Percentiles rank a stretch among this genome's conserved stretches.
These are phyloP conservation scores for Drechslerella dactyloides DNA, from an alignment of 2,329 filamentous ascomycete species.

Conservation along the genomic window DNA sequence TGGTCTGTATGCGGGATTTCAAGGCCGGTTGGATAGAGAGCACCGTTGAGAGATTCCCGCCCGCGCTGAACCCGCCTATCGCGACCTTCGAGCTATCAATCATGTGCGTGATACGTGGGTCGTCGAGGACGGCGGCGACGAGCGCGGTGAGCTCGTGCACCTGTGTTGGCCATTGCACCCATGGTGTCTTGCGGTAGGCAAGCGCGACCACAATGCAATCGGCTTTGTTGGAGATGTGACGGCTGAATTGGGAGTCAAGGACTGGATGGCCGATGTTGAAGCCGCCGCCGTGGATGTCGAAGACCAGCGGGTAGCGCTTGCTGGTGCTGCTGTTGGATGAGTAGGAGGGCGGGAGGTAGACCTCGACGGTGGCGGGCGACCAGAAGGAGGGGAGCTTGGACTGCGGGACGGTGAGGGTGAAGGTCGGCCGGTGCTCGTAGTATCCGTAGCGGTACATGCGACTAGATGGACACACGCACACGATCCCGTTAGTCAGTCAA, in stretches of 20 bases:
- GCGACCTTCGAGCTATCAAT: conserved; percentile 60
- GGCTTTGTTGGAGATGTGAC: conserved; percentile 59
- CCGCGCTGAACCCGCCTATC: conserved; percentile 63
- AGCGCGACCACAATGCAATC: conserved; percentile 61
- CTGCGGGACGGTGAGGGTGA: conserved; percentile 29
- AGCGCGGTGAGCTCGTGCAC: conserved; percentile 62
- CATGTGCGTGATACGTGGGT: conserved; percentile 57
- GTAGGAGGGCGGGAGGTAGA: conserved; percentile 31
- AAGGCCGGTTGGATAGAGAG: conserved; percentile 25
- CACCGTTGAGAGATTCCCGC: conserved; percentile 60
- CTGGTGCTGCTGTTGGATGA: background rate
- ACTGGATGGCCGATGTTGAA: conserved; percentile 61
- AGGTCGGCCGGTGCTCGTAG: conserved; percentile 32
- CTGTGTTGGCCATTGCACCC: conserved; percentile 60
- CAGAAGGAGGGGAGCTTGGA: conserved; percentile 31
- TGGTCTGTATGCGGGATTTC: conserved; percentile 24
- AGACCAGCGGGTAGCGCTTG: conserved; percentile 58
- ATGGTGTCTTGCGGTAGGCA: conserved; percentile 63
- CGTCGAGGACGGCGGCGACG: conserved; percentile 59
- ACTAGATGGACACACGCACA: too few relatives aligned
- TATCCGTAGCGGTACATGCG: conserved; percentile 37
- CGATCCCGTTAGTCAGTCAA: background rate
- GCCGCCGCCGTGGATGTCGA: conserved; percentile 65
- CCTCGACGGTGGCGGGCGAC: conserved; percentile 31
- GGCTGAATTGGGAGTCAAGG: conserved; percentile 62